Conservation (phyloP, 139 green algal species). For the Chlamydomonas eustigma region DNA sequence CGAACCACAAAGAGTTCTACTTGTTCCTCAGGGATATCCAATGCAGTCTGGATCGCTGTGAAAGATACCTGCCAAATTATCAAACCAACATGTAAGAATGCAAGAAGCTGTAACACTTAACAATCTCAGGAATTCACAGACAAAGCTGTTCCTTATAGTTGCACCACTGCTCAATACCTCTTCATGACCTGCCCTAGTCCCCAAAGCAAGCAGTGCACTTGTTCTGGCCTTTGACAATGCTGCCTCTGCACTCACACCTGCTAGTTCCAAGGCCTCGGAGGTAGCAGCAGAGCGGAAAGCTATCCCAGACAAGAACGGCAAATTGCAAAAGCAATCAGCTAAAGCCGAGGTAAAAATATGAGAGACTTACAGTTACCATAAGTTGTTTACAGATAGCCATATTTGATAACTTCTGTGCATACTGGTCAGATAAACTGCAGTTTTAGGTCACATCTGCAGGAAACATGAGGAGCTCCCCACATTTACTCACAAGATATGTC, state of each 20-base stretch:
- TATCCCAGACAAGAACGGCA: too few species aligned
- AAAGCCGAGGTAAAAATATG: too few species aligned
- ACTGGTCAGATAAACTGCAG: too few species aligned
- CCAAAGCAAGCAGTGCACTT: conserved; percentile 42
- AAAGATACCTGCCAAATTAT: conserved; percentile 17
- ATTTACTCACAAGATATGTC: conserved; percentile 40
- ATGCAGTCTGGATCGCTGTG: conserved; percentile 11
- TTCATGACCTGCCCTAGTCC: conserved; percentile 13
- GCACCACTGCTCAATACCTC: conserved; percentile 7
- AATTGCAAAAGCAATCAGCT: too few species aligned
- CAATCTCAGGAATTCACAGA: background rate
- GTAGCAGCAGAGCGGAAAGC: background rate
- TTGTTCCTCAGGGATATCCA: conserved; percentile 43
- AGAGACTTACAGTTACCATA: too few species aligned
- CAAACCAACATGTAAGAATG: too few species aligned
- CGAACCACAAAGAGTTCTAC: conserved; percentile 45
- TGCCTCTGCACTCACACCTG: conserved; percentile 23
- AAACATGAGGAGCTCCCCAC: too few species aligned
- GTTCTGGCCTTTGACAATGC: conserved; percentile 45
- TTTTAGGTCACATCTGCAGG: too few species aligned
- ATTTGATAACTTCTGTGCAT: too few species aligned
- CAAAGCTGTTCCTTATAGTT: background rate
- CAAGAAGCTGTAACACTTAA: too few species aligned
- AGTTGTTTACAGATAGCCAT: too few species aligned
- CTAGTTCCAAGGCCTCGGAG: background rate